These are phyloP conservation scores for Vigna reflexopilosa DNA, from an alignment of 306 rosid genomes.

Conservation along the genomic window DNA sequence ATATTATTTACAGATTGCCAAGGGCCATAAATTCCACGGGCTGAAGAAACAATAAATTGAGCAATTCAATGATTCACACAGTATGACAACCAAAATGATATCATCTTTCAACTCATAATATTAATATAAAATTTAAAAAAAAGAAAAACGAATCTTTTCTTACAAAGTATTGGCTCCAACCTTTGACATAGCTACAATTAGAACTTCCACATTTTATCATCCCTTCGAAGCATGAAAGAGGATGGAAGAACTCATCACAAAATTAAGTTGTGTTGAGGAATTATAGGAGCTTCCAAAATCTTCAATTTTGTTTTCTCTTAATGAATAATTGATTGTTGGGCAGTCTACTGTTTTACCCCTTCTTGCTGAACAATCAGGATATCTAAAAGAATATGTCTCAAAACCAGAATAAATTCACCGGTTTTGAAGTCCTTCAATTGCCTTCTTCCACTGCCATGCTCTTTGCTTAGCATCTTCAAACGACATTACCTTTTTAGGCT, in stretches of 20 bases:
- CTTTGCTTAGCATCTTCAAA: slow-evolving; percentile 96
- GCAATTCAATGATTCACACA: slow-evolving; percentile 36
- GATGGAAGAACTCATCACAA: slow-evolving; percentile 44
- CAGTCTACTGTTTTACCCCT: slow-evolving; percentile 46
- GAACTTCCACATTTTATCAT: slow-evolving; percentile 52
- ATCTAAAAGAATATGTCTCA: slow-evolving; percentile 54
- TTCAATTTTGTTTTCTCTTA: slow-evolving; percentile 51
- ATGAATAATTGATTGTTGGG: slow-evolving; percentile 51
- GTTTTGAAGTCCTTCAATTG: slow-evolving; percentile 96
- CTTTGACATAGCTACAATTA: slow-evolving; percentile 55
- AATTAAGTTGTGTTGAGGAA: slow-evolving; percentile 47
- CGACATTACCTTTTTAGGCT: slow-evolving; percentile 90
- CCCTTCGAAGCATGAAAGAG: slow-evolving; percentile 50
- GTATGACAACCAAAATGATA: slow-evolving; percentile 45
- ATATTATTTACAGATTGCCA: slow-evolving; percentile 35
- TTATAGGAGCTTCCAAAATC: slow-evolving; percentile 50
- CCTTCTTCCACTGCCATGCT: slow-evolving; percentile 96
- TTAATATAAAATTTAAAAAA: slow-evolving; percentile 33
- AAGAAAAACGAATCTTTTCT: slow-evolving; percentile 39
- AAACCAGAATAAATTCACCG: slow-evolving; percentile 63
- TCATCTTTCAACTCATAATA: slow-evolving; percentile 43
- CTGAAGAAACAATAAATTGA: slow-evolving; percentile 38
- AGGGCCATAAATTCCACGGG: slow-evolving; percentile 18
- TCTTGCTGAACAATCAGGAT: slow-evolving; percentile 55
- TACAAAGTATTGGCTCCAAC: slow-evolving; percentile 57